Conservation (phyloP, 495 filamentous ascomycete genomes). For the Letharia lupina region DNA sequence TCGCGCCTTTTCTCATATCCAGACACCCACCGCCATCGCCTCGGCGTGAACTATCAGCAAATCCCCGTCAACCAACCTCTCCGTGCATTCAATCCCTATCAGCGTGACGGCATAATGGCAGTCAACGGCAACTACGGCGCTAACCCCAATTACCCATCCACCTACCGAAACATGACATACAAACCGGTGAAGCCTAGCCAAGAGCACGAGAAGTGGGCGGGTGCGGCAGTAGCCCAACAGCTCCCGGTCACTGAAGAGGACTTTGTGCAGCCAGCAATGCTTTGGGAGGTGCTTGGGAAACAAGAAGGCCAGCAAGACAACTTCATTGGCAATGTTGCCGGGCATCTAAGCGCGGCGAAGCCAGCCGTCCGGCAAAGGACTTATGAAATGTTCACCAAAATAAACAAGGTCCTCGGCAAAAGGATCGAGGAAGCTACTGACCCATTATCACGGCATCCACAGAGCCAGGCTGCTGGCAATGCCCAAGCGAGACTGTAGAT, state of each 20-base stretch:
- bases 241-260: slow-evolving; percentile 46
- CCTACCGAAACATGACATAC: slow-evolving; percentile 51
- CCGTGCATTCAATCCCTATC: slow-evolving; percentile 60
- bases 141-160: slow-evolving; percentile 60
- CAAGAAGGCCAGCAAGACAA: slow-evolving; percentile 57
- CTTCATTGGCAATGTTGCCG: slow-evolving; percentile 55
- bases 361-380: slow-evolving; percentile 47
- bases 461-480: slow-evolving; percentile 22
- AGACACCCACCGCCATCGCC: slow-evolving; percentile 69
- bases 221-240: slow-evolving; percentile 39
- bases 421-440: slow-evolving; percentile 24
- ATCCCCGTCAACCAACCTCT: slow-evolving; percentile 73
- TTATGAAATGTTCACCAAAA: slow-evolving; percentile 43
- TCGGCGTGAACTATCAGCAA: slow-evolving; percentile 77
- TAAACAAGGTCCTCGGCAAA: slow-evolving; percentile 27
- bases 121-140: slow-evolving; percentile 63
- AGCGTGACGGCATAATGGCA: slow-evolving; percentile 66
- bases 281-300: slow-evolving; percentile 59
- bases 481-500: slow-evolving; percentile 21
- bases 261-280: slow-evolving; percentile 54
- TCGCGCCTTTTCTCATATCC: slow-evolving; percentile 75
- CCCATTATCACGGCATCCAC: slow-evolving; percentile 21
- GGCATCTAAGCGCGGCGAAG: slow-evolving; percentile 42
- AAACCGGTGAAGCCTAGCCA: slow-evolving; percentile 49
- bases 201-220: slow-evolving; percentile 56